Base-by-base conservation (phyloP, 441 rosid species). In the Mallotus japonicus region DNA sequence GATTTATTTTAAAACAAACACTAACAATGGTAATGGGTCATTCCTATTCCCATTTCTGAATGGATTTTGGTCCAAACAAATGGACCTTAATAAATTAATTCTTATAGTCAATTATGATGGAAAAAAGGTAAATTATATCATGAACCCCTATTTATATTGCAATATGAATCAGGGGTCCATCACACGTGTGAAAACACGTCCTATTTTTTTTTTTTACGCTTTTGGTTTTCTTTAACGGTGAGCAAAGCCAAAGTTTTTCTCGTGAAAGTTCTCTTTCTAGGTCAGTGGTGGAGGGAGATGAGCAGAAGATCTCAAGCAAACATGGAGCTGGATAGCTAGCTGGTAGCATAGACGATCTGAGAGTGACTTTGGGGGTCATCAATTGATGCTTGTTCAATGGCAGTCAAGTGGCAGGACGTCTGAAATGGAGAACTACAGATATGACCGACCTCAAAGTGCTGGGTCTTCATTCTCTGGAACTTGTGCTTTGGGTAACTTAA, bases 351-450 rank as follows among this genome's bases (percentile, higher is more conserved):
- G 62, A 77, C 49, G 74, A 66, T 79, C 79, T 63, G 77, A 65
- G 74, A 73, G 62, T 76, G 83, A 74, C 76, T 74, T 77, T 20
- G 81, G 77, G 63, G 81, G 62, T 76, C 84, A 81, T 66, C 82
- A 77, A 72, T 65, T 73, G 77, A 79, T 62, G 57, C 81, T 81
- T 79, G 82, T 87, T 24, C 91, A 82, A 57, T 80, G 92, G 76
- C 97, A 88, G 80, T 83, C 81, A 65, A 93, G 96, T 79, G 85
- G 92, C 71, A 87, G 75, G 81, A 92, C 86, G 80, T 86, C 82
- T 78, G 96, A 91, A 70, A 71, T 83, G 77, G 99, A 92, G 76
- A 85, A 83, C 77, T 82, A 80, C 82, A 86, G 84, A 85, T 79
- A 80, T 71, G 97, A 89, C 49, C 89, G 88, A 82, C 84, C 91